Evolutionary conservation across 345 rosid species (phyloP).

Genomic region (Laguncularia racemosa): DNA sequence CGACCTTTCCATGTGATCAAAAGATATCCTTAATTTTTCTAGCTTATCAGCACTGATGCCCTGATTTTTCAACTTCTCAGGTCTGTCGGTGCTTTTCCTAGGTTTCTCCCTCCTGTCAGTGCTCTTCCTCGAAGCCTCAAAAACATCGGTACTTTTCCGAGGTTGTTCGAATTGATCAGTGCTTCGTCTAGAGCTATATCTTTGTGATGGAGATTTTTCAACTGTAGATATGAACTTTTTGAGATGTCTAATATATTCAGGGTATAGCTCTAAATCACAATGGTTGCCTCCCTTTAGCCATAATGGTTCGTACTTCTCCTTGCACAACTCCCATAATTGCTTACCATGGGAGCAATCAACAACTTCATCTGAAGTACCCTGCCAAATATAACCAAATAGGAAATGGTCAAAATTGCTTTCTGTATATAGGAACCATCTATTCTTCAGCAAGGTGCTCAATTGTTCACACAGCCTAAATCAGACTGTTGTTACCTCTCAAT

Average conservation of each 20-base stretch:
- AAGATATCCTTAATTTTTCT: slow-evolving; percentile 43
- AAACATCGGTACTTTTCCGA: slow-evolving; percentile 47
- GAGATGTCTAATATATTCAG: slow-evolving; percentile 84
- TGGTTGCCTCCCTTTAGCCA: slow-evolving; percentile 98
- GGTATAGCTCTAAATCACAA: slow-evolving; percentile 77
- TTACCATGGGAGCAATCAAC: slow-evolving; percentile 94
- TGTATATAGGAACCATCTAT: no score
- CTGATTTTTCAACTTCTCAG: slow-evolving; percentile 53
- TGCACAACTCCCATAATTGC: slow-evolving; percentile 89
- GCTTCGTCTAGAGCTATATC: slow-evolving; percentile 59
- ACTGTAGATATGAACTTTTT: slow-evolving; percentile 86
- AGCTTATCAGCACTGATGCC: slow-evolving; percentile 42
- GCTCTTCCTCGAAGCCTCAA: slow-evolving; percentile 73
- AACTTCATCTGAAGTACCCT: slow-evolving; percentile 98
- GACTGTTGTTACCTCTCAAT: no score
- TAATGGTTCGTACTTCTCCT: slow-evolving; percentile 85
- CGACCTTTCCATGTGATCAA: slow-evolving; percentile 68
- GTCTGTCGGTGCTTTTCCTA: slow-evolving; percentile 73
- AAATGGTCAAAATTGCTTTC: neutral
- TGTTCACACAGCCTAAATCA: no score
- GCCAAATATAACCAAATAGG: slow-evolving; percentile 2
- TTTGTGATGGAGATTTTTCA: slow-evolving; percentile 67
- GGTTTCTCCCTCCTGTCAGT: slow-evolving; percentile 80
- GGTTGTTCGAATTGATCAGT: slow-evolving; percentile 49
- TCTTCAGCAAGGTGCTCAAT: no score